Percentiles rank a stretch among this genome's conserved stretches.
phyloP scores from a whole-genome alignment of 2,329 filamentous ascomycete genomes.

The Albifimbria verrucaria region DNA sequence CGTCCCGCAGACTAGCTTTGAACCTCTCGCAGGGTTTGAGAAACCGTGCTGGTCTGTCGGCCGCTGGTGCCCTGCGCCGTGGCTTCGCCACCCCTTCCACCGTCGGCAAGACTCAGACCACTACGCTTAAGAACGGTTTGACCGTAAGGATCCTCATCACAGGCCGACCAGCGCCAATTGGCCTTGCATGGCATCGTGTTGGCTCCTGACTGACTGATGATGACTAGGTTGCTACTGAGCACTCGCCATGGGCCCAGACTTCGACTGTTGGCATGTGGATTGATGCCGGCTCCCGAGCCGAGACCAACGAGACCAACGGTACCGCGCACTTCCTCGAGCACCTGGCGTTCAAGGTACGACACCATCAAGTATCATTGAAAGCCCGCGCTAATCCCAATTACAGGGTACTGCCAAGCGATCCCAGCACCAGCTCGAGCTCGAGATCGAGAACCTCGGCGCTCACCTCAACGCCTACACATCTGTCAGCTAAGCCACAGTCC shows the following conservation, averaged over 20 bases:
- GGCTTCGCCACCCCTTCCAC: constrained; percentile 84
- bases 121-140: constrained; percentile 94
- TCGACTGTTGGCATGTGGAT: constrained; percentile 99
- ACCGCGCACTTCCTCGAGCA: constrained; percentile 99
- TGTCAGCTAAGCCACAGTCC: constrained; percentile 54
- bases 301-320: constrained; percentile 98
- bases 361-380: neutral
- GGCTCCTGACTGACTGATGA: constrained; percentile 20
- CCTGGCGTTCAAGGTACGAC: constrained; percentile 93
- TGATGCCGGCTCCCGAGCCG: constrained; percentile 94
- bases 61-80: constrained; percentile 73
- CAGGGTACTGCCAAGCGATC: constrained; percentile 91
- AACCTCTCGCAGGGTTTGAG: constrained; percentile 89
- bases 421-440: constrained; percentile 96
- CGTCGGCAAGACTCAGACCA: constrained; percentile 86
- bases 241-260: constrained; percentile 97
- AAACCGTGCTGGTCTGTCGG: constrained; percentile 78
- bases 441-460: constrained; percentile 99
- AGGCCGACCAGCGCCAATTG: constrained; percentile 32
- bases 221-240: constrained; percentile 86
- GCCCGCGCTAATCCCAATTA: neutral
- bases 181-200: constrained; percentile 16
- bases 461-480: constrained; percentile 99
- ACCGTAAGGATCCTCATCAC: constrained; percentile 60
- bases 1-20: constrained; percentile 94